Base-by-base conservation (phyloP, 768 basidiomycete species). In the Crepidotus variabilis region DNA sequence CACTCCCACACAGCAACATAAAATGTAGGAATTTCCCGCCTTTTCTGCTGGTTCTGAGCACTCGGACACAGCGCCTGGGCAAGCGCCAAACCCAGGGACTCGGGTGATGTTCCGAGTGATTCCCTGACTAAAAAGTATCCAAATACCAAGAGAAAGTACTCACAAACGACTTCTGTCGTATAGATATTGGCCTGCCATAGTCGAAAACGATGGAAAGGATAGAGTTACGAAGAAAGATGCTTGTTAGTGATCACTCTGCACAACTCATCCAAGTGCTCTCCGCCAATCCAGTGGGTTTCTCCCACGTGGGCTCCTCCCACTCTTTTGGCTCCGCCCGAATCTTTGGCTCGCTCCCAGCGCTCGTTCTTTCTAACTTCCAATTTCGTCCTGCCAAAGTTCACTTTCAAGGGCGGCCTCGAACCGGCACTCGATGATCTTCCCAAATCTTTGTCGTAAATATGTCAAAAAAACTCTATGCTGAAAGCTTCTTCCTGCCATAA, bases 101-200 rank as follows among this genome's bases (percentile, higher is more conserved):
- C 55, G 55, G 55, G 48, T 46, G 50, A 7, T 28, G 50, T 32
- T 32, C 45, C 48, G 50, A 14, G 14, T 16, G 18, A 43, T 20
- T 16, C 39, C 39, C 39, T 45, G 47, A 48, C 20, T 33, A 21
- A 48, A 35, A 49, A 49, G 6, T 14, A n/a, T 20, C 13, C 6
- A 5, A 49, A 49, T 16, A 21, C 8, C 20, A 18, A 49, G 36
- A 55, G 35, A 48, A 33, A 47, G 33, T 0, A 55, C 55, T 56
- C 50, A 56, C 55, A 56, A n/a, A 45, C 36, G 55, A 51, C 39
- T 46, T 56, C 55, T 51, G 50, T 56, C 50, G 50, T 36, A 50
- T 32, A 36, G 24, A 45, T 46, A 56, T 39, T 56, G 47, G 39
- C 47, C 49, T 43, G 55, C 22, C 55, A 56, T 56, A 33, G 47